Conservation (phyloP, 805 yeast genomes). For the Myxozyma monticola region DNA sequence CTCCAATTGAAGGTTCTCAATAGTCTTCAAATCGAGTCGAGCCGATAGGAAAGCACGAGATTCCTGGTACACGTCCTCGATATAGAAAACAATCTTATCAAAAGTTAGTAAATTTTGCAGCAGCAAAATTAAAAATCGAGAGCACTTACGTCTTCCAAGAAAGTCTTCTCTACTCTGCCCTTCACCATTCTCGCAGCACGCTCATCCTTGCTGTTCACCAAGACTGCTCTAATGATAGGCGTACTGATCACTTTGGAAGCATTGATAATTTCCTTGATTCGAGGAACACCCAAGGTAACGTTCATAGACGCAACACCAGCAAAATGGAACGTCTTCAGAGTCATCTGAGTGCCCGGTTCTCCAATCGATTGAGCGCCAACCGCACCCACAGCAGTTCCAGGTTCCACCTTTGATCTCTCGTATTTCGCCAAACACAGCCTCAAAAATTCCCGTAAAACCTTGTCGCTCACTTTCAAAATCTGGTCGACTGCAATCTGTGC, state of each 20-base stretch:
- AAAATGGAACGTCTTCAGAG: constrained; percentile 93
- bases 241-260: constrained; percentile 95
- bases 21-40: constrained; percentile 77
- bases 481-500: constrained; percentile 38
- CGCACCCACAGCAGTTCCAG: constrained; percentile 99
- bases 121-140: background rate
- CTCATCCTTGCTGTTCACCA: constrained; percentile 80
- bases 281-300: constrained; percentile 98
- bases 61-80: constrained; percentile 91
- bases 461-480: constrained; percentile 60
- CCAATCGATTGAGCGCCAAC: constrained; percentile 99
- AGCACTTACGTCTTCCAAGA: constrained; percentile 58
- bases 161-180: constrained; percentile 93
- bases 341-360: constrained; percentile 99
- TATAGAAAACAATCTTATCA: constrained; percentile 64
- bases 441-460: constrained; percentile 64
- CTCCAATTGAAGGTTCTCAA: constrained; percentile 87
- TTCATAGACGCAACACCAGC: constrained; percentile 99
- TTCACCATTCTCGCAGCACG: constrained; percentile 98
- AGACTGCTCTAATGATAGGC: constrained; percentile 91
- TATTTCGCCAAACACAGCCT: constrained; percentile 78
- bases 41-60: constrained; percentile 75
- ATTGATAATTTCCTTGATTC: constrained; percentile 97
- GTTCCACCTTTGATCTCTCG: constrained; percentile 88
- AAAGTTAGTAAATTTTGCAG: background rate